Base-by-base conservation (phyloP, 2,329 filamentous ascomycete genomes). In the Arthrobotrys musiformis region DNA sequence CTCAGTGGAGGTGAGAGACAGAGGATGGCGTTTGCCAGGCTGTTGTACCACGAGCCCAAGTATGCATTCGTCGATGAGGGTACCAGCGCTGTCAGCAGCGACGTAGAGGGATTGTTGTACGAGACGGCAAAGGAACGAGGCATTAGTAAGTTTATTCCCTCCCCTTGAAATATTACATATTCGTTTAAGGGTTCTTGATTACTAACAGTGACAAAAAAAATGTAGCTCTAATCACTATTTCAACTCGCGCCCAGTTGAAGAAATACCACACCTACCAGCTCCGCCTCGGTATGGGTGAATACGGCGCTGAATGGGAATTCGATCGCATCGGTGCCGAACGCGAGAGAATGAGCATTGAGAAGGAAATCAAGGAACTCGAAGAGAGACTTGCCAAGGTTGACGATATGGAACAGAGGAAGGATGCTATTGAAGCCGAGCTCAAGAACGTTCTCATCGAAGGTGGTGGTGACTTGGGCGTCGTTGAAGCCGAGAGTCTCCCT, bases 1-100 rank as follows among this genome's bases (percentile, higher is more conserved):
- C 87, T 99, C n/a, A 94, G 91, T 79, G 95, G 95, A 42, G 95
- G 95, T 11, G 95, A 99, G 86, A 99, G 99, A 85, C 95, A 99
- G 85, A 88, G 95, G 22, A 93, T 99, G 88, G 93, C 90, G 0
- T 93, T 99, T 81, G 94, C 96, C 2, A 87, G 95, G 50, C 83
- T 99, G 60, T 86, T 98, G 44, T 99, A 99, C 82, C 95, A 99
- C 82, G 94, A 98, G 85, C 95, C 95, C 15, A 88, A 91, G 76
- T 99, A 97, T 82, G 95, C 93, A 1, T 93, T 99, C 81, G 90
- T 99, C 70, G 95, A 99, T 79, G 95, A 99, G 84, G 94, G 93
- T 6, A 99, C 95, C 0, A 96, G 92, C 75, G 95, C 95, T 0
- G 95, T 98, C 1, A 95, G 92, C 3, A 93, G 91, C 48, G 95